Evolutionary conservation across 2,329 filamentous ascomycete species (phyloP).

Genomic region (Aspergillus sp.): DNA sequence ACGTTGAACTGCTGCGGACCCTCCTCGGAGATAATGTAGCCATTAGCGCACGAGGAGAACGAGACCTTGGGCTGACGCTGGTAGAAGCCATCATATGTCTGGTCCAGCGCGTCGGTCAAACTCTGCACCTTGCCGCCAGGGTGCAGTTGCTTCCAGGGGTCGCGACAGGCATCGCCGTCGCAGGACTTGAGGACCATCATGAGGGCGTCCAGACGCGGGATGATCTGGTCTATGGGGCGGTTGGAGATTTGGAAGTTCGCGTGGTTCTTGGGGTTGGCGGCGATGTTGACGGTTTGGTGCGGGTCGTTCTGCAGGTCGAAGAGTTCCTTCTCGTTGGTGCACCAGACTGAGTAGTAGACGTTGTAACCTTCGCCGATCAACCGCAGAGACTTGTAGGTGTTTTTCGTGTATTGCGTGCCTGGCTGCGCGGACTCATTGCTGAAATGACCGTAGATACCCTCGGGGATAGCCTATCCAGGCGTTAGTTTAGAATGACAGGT

Average conservation of each 20-base stretch:
- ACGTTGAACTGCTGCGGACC: constrained; percentile 39
- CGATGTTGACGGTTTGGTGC: constrained; percentile 44
- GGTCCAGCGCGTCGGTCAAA: constrained; percentile 44
- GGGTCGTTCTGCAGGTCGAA: constrained; percentile 56
- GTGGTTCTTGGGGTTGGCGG: constrained; percentile 13
- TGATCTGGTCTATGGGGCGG: constrained; percentile 29
- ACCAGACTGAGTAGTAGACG: constrained; percentile 62
- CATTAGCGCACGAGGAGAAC: constrained; percentile 48
- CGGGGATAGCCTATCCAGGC: constrained; percentile 14
- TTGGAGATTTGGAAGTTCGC: constrained; percentile 11
- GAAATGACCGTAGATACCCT: constrained; percentile 21
- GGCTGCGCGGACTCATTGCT: constrained; percentile 11
- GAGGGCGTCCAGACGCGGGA: constrained; percentile 49
- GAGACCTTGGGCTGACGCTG: constrained; percentile 42
- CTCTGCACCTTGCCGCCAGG: constrained; percentile 45
- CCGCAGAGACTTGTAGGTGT: constrained; percentile 56
- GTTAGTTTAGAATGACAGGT: neutral
- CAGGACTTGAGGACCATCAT: constrained; percentile 56
- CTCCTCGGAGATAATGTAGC: constrained; percentile 50
- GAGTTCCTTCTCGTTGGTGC: constrained; percentile 58
- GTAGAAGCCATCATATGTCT: constrained; percentile 48
- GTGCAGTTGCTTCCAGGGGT: constrained; percentile 52
- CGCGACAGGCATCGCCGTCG: constrained; percentile 44
- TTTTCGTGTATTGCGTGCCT: constrained; percentile 31
- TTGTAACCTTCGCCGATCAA: constrained; percentile 49